These are phyloP conservation scores for Lachnellula occidentalis DNA, from an alignment of 2,329 filamentous ascomycete genomes.

Conservation along the genomic window DNA sequence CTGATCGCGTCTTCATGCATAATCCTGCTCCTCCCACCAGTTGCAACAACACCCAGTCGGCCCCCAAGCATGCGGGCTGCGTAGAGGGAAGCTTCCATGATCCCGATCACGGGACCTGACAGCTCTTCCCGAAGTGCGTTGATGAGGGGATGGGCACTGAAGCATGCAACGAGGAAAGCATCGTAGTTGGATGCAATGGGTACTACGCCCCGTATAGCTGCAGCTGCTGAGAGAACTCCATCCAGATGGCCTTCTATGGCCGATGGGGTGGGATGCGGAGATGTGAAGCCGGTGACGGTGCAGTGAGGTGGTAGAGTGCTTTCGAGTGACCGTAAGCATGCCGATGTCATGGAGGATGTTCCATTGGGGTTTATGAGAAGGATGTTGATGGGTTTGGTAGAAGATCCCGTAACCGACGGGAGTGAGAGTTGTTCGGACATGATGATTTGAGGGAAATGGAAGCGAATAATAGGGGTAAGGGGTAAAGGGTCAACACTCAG, in stretches of 20 bases:
- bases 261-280: conserved; percentile 42
- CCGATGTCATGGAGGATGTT: conserved; percentile 41
- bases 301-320: conserved; percentile 42
- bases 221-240: conserved; percentile 44
- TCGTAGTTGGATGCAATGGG: conserved; percentile 46
- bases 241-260: conserved; percentile 47
- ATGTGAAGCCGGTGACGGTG: conserved; percentile 44
- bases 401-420: conserved; percentile 24
- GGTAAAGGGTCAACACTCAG: background rate
- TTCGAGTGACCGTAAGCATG: conserved; percentile 39
- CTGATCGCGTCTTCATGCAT: conserved; percentile 68
- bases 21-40: conserved; percentile 57
- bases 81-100: conserved; percentile 70
- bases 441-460: background rate
- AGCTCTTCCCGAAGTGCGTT: conserved; percentile 44
- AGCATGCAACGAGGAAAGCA: conserved; percentile 79
- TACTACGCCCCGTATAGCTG: conserved; percentile 40
- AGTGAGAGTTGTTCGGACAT: conserved; percentile 9
- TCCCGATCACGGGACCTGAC: conserved; percentile 62
- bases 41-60: conserved; percentile 80
- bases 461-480: background rate
- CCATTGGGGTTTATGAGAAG: conserved; percentile 45
- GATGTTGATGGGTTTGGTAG: conserved; percentile 32
- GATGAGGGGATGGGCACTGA: conserved; percentile 76
- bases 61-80: conserved; percentile 45